Base-by-base conservation (phyloP, 495 filamentous ascomycete species). In the Penicillium diatomitis region DNA sequence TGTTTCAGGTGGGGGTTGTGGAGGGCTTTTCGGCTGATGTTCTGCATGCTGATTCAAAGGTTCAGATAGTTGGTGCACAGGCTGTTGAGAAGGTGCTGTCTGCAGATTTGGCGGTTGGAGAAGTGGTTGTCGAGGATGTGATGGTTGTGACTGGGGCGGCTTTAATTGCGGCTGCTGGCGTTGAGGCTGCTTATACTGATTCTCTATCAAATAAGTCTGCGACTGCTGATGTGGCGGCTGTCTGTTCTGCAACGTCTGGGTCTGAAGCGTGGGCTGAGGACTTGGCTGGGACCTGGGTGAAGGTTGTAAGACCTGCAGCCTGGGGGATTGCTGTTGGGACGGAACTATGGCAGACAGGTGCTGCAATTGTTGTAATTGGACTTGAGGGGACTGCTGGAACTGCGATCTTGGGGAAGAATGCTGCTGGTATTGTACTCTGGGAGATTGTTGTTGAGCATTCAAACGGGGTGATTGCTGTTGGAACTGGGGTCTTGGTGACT, bases 401-500 rank as follows among this genome's bases (percentile, higher is more conserved):
- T 20, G 20, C 20, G 42, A 32, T 11, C 10, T 32, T 44, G 42
- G n/a, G 29, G 32, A 32, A 35, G 47, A 42, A 20, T 49, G 47
- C 27, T 47, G 44, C 35, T 46, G 47, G 8, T 40, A 3, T 6
- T 50, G 34, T 10, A 8, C 5, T 8, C 41, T 35, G 9, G 41
- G 48, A 8, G 41, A 45, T 2, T 32, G 41, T 12, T 49, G 51
- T 41, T 50, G 52, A 12, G 42, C 35, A 28, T 49, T 46, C 5
- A 36, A 31, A 31, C 40, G 51, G 12, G 46, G 46, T 8, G 43
- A 52, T 31, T 55, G 48, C 10, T 52, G 53, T 12, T 50, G 52
- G 32, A 41, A 27, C 5, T 32, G 55, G 28, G 46, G 46, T 27
- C 34, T 34, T 3, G 51, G 46, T 11, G 50, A 52, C 39, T 52